These are phyloP conservation scores for Leishmania mexicana DNA, from an alignment of 208 protist species.

Conservation along the genomic window DNA sequence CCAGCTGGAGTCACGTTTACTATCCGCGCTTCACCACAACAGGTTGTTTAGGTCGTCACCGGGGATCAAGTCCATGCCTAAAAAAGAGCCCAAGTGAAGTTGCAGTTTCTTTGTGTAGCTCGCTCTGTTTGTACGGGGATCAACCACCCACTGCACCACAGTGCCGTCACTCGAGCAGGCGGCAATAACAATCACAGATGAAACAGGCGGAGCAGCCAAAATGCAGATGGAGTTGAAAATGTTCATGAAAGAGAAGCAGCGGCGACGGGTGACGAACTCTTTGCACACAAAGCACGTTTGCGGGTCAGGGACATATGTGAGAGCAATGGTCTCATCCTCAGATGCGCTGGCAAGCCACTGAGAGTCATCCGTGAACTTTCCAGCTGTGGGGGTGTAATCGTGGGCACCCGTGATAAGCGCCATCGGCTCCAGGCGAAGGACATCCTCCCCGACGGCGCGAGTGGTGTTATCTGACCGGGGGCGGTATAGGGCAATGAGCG, in stretches of 20 bases:
- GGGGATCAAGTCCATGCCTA: slow-evolving; percentile 63
- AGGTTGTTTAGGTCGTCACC: slow-evolving; percentile 19
- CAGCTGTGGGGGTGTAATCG: slow-evolving; percentile 54
- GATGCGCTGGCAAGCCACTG: slow-evolving; percentile 80
- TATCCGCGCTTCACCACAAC: slow-evolving; percentile 16
- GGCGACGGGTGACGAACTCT: slow-evolving; percentile 61
- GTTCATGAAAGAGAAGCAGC: slow-evolving; percentile 87
- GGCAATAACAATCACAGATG: slow-evolving; percentile 69
- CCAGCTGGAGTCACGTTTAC: neutral
- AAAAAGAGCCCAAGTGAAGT: slow-evolving; percentile 72
- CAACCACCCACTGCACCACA: slow-evolving; percentile 80
- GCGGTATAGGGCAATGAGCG: slow-evolving; percentile 64
- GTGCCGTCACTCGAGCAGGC: slow-evolving; percentile 84
- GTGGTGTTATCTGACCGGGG: slow-evolving; percentile 37
- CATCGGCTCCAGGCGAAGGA: slow-evolving; percentile 53
- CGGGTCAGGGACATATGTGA: slow-evolving; percentile 59
- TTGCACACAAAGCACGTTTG: slow-evolving; percentile 55
- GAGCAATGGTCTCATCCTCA: slow-evolving; percentile 77
- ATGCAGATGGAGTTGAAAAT: slow-evolving; percentile 81
- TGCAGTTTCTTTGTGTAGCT: slow-evolving; percentile 79
- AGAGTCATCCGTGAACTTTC: slow-evolving; percentile 67
- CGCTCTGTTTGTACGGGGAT: slow-evolving; percentile 48
- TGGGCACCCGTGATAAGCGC: slow-evolving; percentile 66
- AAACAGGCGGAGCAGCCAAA: slow-evolving; percentile 59
- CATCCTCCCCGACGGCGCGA: slow-evolving; percentile 31